A percentile compares a stretch with the other conserved stretches of the same genome.
Conservation (phyloP, 2,329 filamentous ascomycete species). For the Shiraia bambusicola region DNA sequence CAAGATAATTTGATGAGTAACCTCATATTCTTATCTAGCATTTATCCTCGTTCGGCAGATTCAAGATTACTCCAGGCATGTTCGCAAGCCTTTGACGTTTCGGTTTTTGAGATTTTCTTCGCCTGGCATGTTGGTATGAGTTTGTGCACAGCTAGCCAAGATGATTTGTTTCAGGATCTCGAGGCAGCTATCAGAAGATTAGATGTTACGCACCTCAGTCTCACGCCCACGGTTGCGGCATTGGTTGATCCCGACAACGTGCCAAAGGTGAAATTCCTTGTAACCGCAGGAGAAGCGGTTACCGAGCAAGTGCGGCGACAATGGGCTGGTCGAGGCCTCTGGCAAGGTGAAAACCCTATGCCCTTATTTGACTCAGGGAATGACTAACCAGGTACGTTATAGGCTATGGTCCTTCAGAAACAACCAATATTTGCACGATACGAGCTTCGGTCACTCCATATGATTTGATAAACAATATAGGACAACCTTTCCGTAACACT, state of each 20-base stretch:
- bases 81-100: slow-evolving; percentile 83
- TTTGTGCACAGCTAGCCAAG: slow-evolving; percentile 73
- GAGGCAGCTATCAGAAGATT: slow-evolving; percentile 66
- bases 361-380: neutral
- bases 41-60: slow-evolving; percentile 61
- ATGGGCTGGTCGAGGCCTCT: slow-evolving; percentile 70
- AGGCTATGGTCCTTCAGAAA: slow-evolving; percentile 80
- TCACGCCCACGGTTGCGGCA: slow-evolving; percentile 82
- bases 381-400: neutral
- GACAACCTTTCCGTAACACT: slow-evolving; percentile 71
- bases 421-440: slow-evolving; percentile 83
- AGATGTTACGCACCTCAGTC: slow-evolving; percentile 73
- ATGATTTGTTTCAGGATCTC: slow-evolving; percentile 71
- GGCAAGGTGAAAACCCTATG: slow-evolving; percentile 58
- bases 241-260: slow-evolving; percentile 69
- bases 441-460: slow-evolving; percentile 58
- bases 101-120: slow-evolving; percentile 89
- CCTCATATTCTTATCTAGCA: slow-evolving; percentile 62
- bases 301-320: slow-evolving; percentile 67
- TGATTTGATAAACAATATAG: slow-evolving; percentile 74
- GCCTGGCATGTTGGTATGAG: slow-evolving; percentile 77
- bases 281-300: slow-evolving; percentile 79
- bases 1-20: slow-evolving; percentile 77
- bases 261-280: slow-evolving; percentile 71
- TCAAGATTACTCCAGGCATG: slow-evolving; percentile 77